phyloP scores from a whole-genome alignment of 768 basidiomycete genomes.

The Gelatoporia subvermispora region DNA sequence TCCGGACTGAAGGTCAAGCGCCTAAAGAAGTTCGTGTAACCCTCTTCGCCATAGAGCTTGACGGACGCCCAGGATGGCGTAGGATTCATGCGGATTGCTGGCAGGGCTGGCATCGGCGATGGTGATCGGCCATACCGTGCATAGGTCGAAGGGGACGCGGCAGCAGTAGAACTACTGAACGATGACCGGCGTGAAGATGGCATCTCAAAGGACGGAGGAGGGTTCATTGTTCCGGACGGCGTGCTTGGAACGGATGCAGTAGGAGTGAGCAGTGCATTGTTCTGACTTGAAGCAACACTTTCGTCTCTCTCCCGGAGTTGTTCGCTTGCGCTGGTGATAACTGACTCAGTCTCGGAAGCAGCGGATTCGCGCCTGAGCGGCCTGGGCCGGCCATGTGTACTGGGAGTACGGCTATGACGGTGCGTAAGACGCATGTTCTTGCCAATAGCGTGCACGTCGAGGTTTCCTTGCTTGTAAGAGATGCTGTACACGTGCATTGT shows the following conservation, averaged over 20 bases:
- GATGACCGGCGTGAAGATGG: slow-evolving; percentile 61
- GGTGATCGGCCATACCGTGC: slow-evolving; percentile 75
- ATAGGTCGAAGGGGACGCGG: slow-evolving; percentile 58
- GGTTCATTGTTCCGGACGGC: slow-evolving; percentile 53
- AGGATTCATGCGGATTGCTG: slow-evolving; percentile 77
- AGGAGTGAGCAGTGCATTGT: slow-evolving; percentile 51
- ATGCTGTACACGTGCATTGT: slow-evolving; percentile 94
- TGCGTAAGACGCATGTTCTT: slow-evolving; percentile 78
- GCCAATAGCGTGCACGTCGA: slow-evolving; percentile 88
- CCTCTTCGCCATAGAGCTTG: slow-evolving; percentile 92
- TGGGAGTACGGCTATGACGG: slow-evolving; percentile 69
- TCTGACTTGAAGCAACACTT: slow-evolving; percentile 22
- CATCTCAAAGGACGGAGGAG: slow-evolving; percentile 61
- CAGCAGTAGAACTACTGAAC: slow-evolving; percentile 78
- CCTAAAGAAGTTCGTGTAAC: slow-evolving; percentile 92
- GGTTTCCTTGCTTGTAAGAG: slow-evolving; percentile 68
- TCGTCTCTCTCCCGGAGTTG: slow-evolving; percentile 45
- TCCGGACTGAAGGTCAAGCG: slow-evolving; percentile 93
- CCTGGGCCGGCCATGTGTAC: slow-evolving; percentile 50
- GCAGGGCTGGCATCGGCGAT: slow-evolving; percentile 88
- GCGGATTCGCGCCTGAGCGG: slow-evolving; percentile 68
- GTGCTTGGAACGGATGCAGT: slow-evolving; percentile 66
- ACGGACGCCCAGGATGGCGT: slow-evolving; percentile 57
- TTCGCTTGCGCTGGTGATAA: slow-evolving; percentile 48
- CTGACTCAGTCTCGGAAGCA: slow-evolving; percentile 71